These are phyloP conservation scores for Ploettnerulaceae sp. DNA, from an alignment of 2,329 filamentous ascomycete species.

Conservation along the genomic window DNA sequence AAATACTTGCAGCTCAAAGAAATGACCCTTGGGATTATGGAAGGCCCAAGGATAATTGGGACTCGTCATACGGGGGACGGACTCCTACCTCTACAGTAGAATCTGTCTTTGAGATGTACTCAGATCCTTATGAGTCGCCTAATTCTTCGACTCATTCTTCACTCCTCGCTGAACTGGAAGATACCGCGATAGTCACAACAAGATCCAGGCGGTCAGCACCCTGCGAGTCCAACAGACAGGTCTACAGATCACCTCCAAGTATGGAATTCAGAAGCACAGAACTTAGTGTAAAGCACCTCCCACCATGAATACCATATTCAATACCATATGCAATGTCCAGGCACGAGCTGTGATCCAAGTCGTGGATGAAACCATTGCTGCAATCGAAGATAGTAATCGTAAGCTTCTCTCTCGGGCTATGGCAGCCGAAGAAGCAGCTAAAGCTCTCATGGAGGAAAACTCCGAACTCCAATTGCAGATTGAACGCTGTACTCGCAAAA, in stretches of 20 bases:
- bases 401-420: slow-evolving; percentile 22
- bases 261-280: slow-evolving; percentile 15
- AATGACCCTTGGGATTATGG: slow-evolving; percentile 20
- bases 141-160: slow-evolving; percentile 20
- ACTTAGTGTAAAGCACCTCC: slow-evolving; percentile 6
- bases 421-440: slow-evolving; percentile 27
- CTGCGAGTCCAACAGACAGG: not conserved
- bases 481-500: slow-evolving; percentile 20
- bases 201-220: not conserved
- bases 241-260: slow-evolving; percentile 9
- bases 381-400: slow-evolving; percentile 27
- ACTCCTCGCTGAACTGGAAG: slow-evolving; percentile 27
- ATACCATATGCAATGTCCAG: slow-evolving; percentile 5
- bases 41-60: slow-evolving; percentile 16
- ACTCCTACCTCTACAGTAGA: slow-evolving; percentile 26
- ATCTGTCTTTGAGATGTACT: slow-evolving; percentile 26
- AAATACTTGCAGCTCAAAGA: slow-evolving; percentile 17
- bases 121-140: slow-evolving; percentile 12
- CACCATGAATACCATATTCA: not conserved
- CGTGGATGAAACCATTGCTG: slow-evolving; percentile 26
- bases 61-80: slow-evolving; percentile 18
- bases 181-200: slow-evolving; percentile 19
- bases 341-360: slow-evolving; percentile 24
- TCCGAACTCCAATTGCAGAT: slow-evolving; percentile 21
- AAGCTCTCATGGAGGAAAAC: slow-evolving; percentile 24